Evolutionary conservation across 108 stramenopile genomes (phyloP), one percentile per base, ranked within the genome.

Genomic region (Skeletonema grethae): DNA sequence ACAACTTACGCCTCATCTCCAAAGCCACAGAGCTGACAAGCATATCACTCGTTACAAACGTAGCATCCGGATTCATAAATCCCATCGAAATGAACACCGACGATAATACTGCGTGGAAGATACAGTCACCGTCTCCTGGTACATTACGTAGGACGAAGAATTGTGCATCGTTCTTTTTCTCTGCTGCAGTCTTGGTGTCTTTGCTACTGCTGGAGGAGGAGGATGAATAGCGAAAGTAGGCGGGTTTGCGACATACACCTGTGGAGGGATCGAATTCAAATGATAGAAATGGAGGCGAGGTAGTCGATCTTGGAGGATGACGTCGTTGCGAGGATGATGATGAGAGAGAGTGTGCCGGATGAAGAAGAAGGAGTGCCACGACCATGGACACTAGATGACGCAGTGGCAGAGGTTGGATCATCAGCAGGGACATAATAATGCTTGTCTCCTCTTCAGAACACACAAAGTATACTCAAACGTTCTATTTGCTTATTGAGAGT

Each of bases 71-170:
- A 48, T 67, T 43, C 15, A 76, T 55, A 69, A 81, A 71, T 3
- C 81, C 88, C 85, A 88, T 86, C 16, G 71, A 77, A 20, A 88
- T 82, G 15, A 84, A 76, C 7, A 88, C 75, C 0, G 90, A 79
- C 12, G 87, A 67, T 5, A 86, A 79, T 13, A 89, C 86, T 20
- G 91, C 86, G 25, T 82, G 79, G 67, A 92, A 92, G 82, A 92
- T 76, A 61, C 91, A 92, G 65, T 90, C 88, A 18, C 91, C 88
- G 5, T 87, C 82, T 2, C 91, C 91, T 5, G 86, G 87, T 32
- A 92, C 91, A 41, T 89, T 89, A 34, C 87, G 78, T 79, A 92
- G 9, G 11, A 76, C 74, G 30, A 80, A 80, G 73, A 32, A 70
- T 59, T 63, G 61, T 45, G 32, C 41, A 30, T 57, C 39, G 18